A percentile compares a stretch with the other conserved stretches of the same genome.
phyloP scores from a whole-genome alignment of 225 moss, liverwort and hornwort species.

The Marchantia paleacea region DNA sequence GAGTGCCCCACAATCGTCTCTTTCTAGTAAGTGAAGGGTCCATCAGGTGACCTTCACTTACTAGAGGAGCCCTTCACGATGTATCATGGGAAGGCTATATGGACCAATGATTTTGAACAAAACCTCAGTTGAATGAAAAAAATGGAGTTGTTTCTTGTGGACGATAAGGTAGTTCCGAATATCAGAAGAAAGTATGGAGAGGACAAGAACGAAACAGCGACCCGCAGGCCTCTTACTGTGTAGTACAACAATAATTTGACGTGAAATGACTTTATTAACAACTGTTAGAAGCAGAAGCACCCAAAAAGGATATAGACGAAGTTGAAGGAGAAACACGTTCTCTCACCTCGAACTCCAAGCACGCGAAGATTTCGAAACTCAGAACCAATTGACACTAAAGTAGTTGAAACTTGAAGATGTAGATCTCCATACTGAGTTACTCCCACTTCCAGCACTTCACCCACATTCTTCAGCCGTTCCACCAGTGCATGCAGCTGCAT shows the following conservation, averaged over 20 bases:
- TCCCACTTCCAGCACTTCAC: conserved; percentile 82
- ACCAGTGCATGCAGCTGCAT: conserved; percentile 67
- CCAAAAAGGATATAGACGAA: background rate
- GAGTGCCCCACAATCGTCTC: too few species aligned
- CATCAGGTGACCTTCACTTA: too few species aligned
- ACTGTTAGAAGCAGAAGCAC: background rate
- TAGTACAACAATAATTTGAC: background rate
- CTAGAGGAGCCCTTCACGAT: too few species aligned
- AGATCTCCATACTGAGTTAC: conserved; percentile 92
- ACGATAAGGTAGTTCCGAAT: background rate
- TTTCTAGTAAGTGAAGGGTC: too few species aligned
- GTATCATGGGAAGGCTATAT: too few species aligned
- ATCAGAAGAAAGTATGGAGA: background rate
- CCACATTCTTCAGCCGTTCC: conserved; percentile 84
- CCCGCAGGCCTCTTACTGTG: background rate
- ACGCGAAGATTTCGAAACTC: conserved; percentile 81
- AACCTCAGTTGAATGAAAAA: too few species aligned
- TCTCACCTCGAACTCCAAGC: conserved; percentile 64
- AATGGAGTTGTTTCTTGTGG: too few species aligned
- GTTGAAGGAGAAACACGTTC: too few species aligned
- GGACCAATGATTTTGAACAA: too few species aligned
- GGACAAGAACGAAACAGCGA: background rate
- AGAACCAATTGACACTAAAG: conserved; percentile 78
- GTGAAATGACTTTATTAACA: background rate
- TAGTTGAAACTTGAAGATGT: conserved; percentile 80